phyloP scores from a whole-genome alignment of 1,139 yeast species.

The Suhomyces ambrosiae region DNA sequence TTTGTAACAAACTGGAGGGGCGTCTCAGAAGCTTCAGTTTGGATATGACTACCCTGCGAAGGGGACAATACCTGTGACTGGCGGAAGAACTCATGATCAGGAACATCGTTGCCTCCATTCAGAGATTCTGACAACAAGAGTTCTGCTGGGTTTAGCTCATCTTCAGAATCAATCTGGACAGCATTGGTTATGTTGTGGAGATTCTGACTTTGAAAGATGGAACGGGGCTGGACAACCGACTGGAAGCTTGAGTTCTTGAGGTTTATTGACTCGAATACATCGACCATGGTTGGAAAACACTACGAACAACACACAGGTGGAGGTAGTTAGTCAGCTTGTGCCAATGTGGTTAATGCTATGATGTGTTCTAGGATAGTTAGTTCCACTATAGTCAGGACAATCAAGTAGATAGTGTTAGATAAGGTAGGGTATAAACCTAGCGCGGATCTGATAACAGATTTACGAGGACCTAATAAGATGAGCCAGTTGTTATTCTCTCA shows the following conservation, averaged over 20 bases:
- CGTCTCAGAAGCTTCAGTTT: slow-evolving; percentile 12
- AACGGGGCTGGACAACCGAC: not conserved
- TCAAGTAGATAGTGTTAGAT: too few species aligned
- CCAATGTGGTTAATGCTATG: too few species aligned
- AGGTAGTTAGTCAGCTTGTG: slow-evolving; percentile 1
- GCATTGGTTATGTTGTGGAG: not conserved
- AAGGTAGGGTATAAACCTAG: too few species aligned
- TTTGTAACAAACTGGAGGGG: slow-evolving; percentile 38
- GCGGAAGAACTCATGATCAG: slow-evolving; percentile 25
- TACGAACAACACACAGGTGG: too few species aligned
- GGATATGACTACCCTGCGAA: slow-evolving; percentile 2
- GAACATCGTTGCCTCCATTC: slow-evolving; percentile 14
- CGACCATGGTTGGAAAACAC: not conserved
- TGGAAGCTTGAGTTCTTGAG: slow-evolving; percentile 13
- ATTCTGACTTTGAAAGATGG: not conserved
- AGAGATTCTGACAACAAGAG: slow-evolving; percentile 28
- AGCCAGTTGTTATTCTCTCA: too few species aligned
- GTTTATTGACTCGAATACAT: slow-evolving; percentile 28
- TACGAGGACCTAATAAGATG: too few species aligned
- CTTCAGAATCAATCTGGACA: slow-evolving; percentile 19
- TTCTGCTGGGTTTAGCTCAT: slow-evolving; percentile 35
- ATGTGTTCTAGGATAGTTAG: too few species aligned
- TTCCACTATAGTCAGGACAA: too few species aligned
- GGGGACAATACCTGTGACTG: slow-evolving; percentile 20
- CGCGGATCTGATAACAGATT: too few species aligned